phyloP scores from a whole-genome alignment of 352 stramenopile species.

The Phytophthora cactorum region DNA sequence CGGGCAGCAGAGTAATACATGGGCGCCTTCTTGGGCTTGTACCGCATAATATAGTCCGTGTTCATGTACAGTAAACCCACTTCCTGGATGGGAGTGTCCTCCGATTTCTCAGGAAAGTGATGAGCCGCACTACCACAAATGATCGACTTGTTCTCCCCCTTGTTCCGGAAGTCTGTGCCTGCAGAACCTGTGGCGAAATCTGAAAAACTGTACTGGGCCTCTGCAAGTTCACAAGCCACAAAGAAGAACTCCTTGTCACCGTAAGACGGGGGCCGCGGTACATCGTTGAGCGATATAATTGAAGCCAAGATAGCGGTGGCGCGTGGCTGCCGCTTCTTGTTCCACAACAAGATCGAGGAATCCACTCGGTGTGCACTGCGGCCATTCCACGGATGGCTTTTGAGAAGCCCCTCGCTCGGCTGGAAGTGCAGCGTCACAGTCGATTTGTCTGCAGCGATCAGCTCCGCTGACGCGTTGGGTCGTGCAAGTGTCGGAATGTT shows the following conservation, averaged over 20 bases:
- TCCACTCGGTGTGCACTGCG: slow-evolving; percentile 51
- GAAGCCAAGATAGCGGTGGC: slow-evolving; percentile 50
- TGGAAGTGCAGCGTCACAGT: slow-evolving; percentile 33
- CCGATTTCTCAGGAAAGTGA: slow-evolving; percentile 41
- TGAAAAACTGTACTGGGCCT: slow-evolving; percentile 50
- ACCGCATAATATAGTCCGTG: slow-evolving; percentile 55
- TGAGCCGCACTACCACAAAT: slow-evolving; percentile 39
- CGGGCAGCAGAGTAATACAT: slow-evolving; percentile 51
- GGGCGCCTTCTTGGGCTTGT: slow-evolving; percentile 36
- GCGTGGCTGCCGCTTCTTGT: slow-evolving; percentile 47
- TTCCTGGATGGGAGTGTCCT: slow-evolving; percentile 26
- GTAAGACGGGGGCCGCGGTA: slow-evolving; percentile 41
- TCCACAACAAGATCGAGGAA: slow-evolving; percentile 56
- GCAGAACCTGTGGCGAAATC: slow-evolving; percentile 44
- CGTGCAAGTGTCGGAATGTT: slow-evolving; percentile 27
- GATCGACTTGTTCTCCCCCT: slow-evolving; percentile 35
- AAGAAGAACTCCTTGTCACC: slow-evolving; percentile 61
- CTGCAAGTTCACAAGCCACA: slow-evolving; percentile 48
- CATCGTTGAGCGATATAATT: slow-evolving; percentile 39
- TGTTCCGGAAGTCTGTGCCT: slow-evolving; percentile 36
- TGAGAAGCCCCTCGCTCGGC: slow-evolving; percentile 37
- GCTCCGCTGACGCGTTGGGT: slow-evolving; percentile 21
- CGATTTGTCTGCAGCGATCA: slow-evolving; percentile 34
- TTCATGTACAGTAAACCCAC: slow-evolving; percentile 54
- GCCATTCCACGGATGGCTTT: slow-evolving; percentile 45